These are phyloP conservation scores for Nakaseomyces uthaithaninus DNA, from an alignment of 1,139 yeast genomes.

Conservation along the genomic window DNA sequence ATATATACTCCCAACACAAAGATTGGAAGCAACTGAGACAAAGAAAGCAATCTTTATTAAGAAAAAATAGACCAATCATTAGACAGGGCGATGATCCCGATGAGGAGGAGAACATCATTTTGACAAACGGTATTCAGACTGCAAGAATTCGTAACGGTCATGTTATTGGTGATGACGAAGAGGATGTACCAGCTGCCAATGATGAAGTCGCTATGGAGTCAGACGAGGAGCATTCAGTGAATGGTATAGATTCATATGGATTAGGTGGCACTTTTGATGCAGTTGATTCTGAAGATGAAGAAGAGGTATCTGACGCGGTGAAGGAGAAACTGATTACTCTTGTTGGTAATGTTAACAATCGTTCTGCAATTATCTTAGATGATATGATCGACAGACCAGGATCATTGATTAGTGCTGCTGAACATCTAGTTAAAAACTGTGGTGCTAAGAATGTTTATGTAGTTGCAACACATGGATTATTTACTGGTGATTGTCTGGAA, in stretches of 20 bases:
- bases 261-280: conserved; percentile 83
- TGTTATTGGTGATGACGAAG: conserved; percentile 91
- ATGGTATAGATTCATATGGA: conserved; percentile 39
- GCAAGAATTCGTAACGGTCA: conserved; percentile 96
- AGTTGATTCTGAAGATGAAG: conserved; percentile 69
- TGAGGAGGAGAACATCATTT: conserved; percentile 60
- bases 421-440: conserved; percentile 87
- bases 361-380: conserved; percentile 88
- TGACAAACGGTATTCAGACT: conserved; percentile 79
- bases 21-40: conserved; percentile 28
- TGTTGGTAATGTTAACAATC: conserved; percentile 89
- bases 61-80: conserved; percentile 32
- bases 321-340: conserved; percentile 86
- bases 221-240: conserved; percentile 29
- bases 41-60: conserved; percentile 35
- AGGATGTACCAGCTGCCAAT: conserved; percentile 52
- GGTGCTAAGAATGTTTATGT: conserved; percentile 89
- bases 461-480: conserved; percentile 92
- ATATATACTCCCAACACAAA: conserved; percentile 43
- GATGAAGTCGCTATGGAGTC: conserved; percentile 32
- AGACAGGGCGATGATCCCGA: conserved; percentile 43
- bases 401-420: conserved; percentile 94
- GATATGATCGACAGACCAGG: conserved; percentile 96
- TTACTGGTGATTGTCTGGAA: conserved; percentile 80
- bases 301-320: conserved; percentile 59